Conservation (phyloP, 1,284 basidiomycete genomes). For the Microbotryum intermedium region DNA sequence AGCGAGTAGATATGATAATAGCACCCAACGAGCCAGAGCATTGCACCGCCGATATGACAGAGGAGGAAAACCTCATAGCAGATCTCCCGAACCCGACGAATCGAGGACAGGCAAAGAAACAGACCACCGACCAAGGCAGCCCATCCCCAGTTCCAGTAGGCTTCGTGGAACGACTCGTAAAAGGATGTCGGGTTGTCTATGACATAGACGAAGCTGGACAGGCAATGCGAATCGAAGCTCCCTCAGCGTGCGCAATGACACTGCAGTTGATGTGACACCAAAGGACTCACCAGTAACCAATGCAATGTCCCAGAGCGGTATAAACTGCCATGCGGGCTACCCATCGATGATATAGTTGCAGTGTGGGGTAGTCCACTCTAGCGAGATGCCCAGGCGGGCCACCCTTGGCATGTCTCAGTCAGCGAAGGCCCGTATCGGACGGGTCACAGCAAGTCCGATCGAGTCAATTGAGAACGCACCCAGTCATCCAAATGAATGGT, state of each 20-base stretch:
- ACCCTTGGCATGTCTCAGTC: too few species aligned
- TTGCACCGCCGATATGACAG: slow-evolving; percentile 33
- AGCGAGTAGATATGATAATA: slow-evolving; percentile 36
- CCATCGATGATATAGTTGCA: slow-evolving; percentile 39
- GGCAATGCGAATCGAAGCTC: too few species aligned
- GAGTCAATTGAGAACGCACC: neutral
- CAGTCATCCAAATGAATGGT: slow-evolving; percentile 33
- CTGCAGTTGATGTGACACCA: too few species aligned
- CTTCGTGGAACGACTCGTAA: slow-evolving; percentile 17
- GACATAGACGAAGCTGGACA: too few species aligned
- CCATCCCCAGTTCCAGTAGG: slow-evolving; percentile 36
- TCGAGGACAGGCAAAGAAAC: slow-evolving; percentile 5
- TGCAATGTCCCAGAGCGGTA: too few species aligned
- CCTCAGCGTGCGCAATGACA: too few species aligned
- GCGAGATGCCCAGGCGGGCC: too few species aligned
- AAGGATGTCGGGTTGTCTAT: neutral
- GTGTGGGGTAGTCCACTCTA: slow-evolving; percentile 31
- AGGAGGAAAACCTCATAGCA: slow-evolving; percentile 33
- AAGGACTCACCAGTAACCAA: too few species aligned
- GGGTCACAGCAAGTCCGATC: too few species aligned
- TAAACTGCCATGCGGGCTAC: slow-evolving; percentile 29
- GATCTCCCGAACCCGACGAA: slow-evolving; percentile 18
- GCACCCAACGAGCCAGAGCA: slow-evolving; percentile 34
- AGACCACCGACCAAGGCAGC: slow-evolving; percentile 22
- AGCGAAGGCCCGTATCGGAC: too few species aligned